Conservation (phyloP, 83 land plant species). For the Picea abies region DNA sequence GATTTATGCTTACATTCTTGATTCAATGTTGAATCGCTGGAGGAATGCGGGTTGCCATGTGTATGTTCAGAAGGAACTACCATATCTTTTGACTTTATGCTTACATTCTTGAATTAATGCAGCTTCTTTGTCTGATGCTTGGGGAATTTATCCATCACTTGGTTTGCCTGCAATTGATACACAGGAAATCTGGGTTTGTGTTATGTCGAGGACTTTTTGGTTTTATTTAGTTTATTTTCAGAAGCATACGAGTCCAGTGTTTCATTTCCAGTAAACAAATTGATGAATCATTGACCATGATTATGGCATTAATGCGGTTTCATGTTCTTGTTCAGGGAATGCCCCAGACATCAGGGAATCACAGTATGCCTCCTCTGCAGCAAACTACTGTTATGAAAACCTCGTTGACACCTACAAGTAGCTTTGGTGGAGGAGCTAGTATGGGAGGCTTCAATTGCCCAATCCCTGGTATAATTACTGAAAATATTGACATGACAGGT, state of each 20-base stretch:
- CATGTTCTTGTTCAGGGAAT: slow-evolving; percentile 11
- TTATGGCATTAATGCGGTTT: neutral
- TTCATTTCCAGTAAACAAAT: neutral
- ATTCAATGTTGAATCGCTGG: neutral
- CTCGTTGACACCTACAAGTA: slow-evolving; percentile 21
- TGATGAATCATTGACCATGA: neutral
- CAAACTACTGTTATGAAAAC: slow-evolving; percentile 10
- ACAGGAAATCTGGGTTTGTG: neutral
- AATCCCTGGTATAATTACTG: slow-evolving; percentile 12
- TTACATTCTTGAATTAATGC: neutral
- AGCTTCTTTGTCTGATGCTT: neutral
- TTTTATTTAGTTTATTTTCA: neutral
- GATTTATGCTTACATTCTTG: neutral
- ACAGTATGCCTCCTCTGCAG: slow-evolving; percentile 11
- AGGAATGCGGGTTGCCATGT: neutral
- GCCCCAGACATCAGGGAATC: slow-evolving; percentile 13
- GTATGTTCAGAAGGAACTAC: neutral
- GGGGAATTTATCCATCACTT: neutral
- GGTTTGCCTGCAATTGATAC: neutral
- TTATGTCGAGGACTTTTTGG: neutral
- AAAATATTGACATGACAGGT: slow-evolving; percentile 24
- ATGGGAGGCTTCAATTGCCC: slow-evolving; percentile 24
- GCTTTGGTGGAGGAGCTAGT: slow-evolving; percentile 20
- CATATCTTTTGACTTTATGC: neutral
- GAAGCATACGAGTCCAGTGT: neutral